phyloP scores from a whole-genome alignment of 176 grass and related monocot genomes.

The Dactylis glomerata region DNA sequence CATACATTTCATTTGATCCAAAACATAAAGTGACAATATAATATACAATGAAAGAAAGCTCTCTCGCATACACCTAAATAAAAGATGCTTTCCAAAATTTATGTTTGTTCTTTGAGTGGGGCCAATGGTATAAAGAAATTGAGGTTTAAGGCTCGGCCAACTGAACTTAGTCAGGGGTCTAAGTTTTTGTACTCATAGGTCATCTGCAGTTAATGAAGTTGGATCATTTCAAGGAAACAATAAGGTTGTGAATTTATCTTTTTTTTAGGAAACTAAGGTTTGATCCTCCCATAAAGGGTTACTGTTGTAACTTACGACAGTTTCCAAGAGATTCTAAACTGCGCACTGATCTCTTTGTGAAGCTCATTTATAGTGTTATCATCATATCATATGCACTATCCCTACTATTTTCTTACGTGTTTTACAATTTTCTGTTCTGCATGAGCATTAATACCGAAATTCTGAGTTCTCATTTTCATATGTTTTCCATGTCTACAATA shows the following conservation, averaged over 20 bases:
- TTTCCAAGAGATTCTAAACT: background rate
- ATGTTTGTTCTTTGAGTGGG: background rate
- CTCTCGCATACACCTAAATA: background rate
- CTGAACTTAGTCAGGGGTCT: background rate
- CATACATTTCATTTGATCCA: background rate
- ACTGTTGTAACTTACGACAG: background rate
- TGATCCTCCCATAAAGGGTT: background rate
- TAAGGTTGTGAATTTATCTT: background rate
- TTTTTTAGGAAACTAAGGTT: background rate
- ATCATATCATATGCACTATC: background rate
- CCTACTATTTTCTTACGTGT: background rate
- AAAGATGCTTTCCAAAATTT: background rate
- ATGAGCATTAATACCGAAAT: background rate
- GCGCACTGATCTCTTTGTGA: background rate
- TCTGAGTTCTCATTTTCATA: background rate
- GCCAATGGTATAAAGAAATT: background rate
- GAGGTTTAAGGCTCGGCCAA: background rate
- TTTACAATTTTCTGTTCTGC: background rate
- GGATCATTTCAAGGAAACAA: background rate
- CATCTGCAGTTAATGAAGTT: background rate
- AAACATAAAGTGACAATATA: background rate
- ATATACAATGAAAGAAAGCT: background rate
- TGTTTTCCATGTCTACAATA: background rate
- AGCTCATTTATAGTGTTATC: background rate
- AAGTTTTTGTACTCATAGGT: background rate